A percentile compares a stretch with the other conserved stretches of the same genome.
These are phyloP conservation scores for Trametes sp. DNA, from an alignment of 1,284 basidiomycete species.

Conservation along the genomic window DNA sequence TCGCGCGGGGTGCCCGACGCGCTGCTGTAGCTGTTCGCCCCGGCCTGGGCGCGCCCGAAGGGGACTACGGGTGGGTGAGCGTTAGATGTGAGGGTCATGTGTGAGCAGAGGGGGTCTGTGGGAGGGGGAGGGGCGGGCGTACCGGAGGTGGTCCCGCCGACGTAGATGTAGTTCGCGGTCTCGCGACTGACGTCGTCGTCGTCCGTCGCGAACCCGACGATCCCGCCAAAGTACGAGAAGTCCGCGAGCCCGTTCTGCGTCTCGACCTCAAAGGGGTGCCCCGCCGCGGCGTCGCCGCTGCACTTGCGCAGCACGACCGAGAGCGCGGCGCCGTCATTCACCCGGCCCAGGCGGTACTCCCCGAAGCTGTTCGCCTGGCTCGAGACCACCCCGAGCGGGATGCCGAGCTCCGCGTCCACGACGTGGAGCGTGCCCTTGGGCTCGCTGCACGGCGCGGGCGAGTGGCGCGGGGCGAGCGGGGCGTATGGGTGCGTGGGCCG, in stretches of 20 bases:
- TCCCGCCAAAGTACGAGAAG: constrained; percentile 28
- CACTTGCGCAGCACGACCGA: constrained; percentile 15
- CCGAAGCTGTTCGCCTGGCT: constrained; percentile 29
- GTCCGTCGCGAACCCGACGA: constrained; percentile 27
- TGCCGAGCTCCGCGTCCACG: not conserved
- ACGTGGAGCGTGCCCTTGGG: not conserved
- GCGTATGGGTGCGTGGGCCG: constrained; percentile 1
- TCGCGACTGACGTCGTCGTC: constrained; percentile 16
- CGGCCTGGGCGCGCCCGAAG: constrained; percentile 17
- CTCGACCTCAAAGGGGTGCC: constrained; percentile 18
- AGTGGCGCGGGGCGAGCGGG: constrained; percentile 21
- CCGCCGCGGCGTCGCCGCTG: not conserved
- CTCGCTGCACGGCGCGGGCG: constrained; percentile 11
- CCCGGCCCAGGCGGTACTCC: constrained; percentile 29
- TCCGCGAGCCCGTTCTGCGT: constrained; percentile 27
- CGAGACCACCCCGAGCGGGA: constrained; percentile 12
- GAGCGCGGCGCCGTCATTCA: constrained; percentile 19
- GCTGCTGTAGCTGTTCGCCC: constrained; percentile 30
- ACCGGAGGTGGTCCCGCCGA: constrained; percentile 15
- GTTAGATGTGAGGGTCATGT: not conserved
- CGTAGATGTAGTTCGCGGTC: constrained; percentile 31
- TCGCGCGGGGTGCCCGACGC: constrained; percentile 18
- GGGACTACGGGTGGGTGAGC: constrained; percentile 16
- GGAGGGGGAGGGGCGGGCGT: not conserved
- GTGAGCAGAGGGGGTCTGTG: not conserved